A percentile compares a stretch with the other conserved stretches of the same genome.
phyloP scores from a whole-genome alignment of 495 filamentous ascomycete genomes.

The Copromyces sp. region DNA sequence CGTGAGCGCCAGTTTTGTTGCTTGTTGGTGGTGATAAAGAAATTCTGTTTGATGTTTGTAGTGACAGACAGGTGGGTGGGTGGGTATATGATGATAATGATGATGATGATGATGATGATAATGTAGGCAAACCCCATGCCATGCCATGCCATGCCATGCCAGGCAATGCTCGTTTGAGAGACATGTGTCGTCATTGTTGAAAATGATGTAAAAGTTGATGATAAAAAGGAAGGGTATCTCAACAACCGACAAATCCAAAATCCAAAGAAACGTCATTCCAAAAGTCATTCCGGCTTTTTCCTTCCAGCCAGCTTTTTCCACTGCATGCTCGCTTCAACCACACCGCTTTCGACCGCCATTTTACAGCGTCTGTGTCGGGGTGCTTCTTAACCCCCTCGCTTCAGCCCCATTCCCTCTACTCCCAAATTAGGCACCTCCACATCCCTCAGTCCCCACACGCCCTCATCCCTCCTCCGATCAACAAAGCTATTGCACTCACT shows the following conservation, averaged over 20 bases:
- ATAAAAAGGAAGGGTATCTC: background rate
- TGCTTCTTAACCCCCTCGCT: constrained; percentile 15
- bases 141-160: background rate
- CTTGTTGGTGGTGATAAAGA: background rate
- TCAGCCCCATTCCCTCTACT: constrained; percentile 71
- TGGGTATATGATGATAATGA: background rate
- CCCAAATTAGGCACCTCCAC: constrained; percentile 84
- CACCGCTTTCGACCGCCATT: background rate
- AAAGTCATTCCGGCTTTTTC: background rate
- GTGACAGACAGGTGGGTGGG: background rate
- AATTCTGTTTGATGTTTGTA: background rate
- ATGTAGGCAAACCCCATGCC: background rate
- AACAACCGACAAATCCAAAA: background rate
- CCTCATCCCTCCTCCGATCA: constrained; percentile 75
- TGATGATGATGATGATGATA: background rate
- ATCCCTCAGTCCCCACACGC: constrained; percentile 59
- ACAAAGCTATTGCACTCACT: constrained; percentile 88
- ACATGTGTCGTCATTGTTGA: background rate
- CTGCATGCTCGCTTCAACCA: background rate
- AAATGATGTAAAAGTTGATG: background rate
- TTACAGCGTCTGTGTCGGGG: background rate
- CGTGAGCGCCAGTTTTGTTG: background rate
- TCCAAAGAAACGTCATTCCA: background rate
- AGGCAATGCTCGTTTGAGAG: background rate
- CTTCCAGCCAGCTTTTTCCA: background rate